Evolutionary conservation across 257 asterid species (phyloP), one percentile per base, ranked within the genome.

Genomic region (Penstemon newberryi): DNA sequence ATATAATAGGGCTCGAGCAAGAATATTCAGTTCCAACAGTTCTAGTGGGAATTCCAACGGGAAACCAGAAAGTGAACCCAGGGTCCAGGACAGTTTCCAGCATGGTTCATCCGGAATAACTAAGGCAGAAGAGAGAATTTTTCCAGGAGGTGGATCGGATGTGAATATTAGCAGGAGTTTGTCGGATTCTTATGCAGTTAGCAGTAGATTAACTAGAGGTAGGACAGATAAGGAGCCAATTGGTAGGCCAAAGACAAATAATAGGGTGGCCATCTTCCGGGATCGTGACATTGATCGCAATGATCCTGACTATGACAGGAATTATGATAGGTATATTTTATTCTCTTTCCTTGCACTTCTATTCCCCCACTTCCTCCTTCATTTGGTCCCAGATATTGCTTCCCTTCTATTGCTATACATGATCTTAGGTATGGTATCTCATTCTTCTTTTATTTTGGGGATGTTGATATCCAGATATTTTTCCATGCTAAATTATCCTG

Each of bases 301-400:
- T 78, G 99, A 95, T 80, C 99, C 99, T 44, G 99, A 95, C 75
- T 95, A 95, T 68, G 82, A 91, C 79, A 80, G 99, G 85, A 91
- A 73, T 74, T 95, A 95, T 60, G 98, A 91, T 74, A 95, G 98
- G 99, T 95, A 65, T 65, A 33, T 3, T 68, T 25, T 46, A 18
- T 4, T 10, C 13, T 6, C 15, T 6, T 64, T 67, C n/a, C 38
- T 4, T 5, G 50, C 8, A 4, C 3, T 7, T 66, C 33, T 25
- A 25, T 25, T 25, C 33, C 33, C 33, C 33, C 1, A 18, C 4
- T 7, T 41, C 37, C 8, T 9, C 33, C 7, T 56, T 65, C 33
- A 7, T 4, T 46, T 53, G 7, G n/a, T 65, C 50, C 42, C 50
- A 47, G 18, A 49, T 42, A 46, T 49, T 15, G 40, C 11, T 63